These are phyloP conservation scores for Coleophoma crateriformis DNA, from an alignment of 2,329 filamentous ascomycete species.

Conservation along the genomic window DNA sequence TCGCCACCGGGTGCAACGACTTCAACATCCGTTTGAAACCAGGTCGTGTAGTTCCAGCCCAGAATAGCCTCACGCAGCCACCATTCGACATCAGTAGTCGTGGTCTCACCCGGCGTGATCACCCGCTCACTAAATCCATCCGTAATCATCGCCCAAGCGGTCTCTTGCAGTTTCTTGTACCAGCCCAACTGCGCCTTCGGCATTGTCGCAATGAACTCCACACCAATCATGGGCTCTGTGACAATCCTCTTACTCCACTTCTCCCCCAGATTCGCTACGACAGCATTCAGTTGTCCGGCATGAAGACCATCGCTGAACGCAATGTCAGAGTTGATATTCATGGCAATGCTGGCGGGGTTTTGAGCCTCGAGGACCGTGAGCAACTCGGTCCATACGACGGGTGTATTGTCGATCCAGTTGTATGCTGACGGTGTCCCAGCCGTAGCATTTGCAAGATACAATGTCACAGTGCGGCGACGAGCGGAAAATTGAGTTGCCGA, in stretches of 20 bases:
- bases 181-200: conserved; percentile 31
- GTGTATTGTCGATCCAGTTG: conserved; percentile 42
- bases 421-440: conserved; percentile 26
- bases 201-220: conserved; percentile 41
- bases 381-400: conserved; percentile 35
- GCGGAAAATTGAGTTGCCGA: conserved; percentile 39
- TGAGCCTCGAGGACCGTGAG: conserved; percentile 29
- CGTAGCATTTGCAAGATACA: conserved; percentile 38
- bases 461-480: conserved; percentile 41
- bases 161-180: conserved; percentile 41
- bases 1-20: conserved; percentile 28
- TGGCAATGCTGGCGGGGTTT: conserved; percentile 32
- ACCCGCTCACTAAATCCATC: conserved; percentile 38
- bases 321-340: conserved; percentile 39
- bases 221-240: conserved; percentile 36
- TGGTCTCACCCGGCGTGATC: conserved; percentile 36
- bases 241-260: conserved; percentile 35
- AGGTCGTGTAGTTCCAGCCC: conserved; percentile 43
- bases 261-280: conserved; percentile 29
- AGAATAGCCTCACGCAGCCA: conserved; percentile 45
- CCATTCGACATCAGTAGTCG: conserved; percentile 41
- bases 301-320: conserved; percentile 42
- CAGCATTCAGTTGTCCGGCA: conserved; percentile 37
- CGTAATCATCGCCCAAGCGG: conserved; percentile 43
- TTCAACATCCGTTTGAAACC: conserved; percentile 43